A percentile compares a stretch with the other conserved stretches of the same genome.
Conservation (phyloP, 2,329 filamentous ascomycete genomes). For the Drechslerella dactyloides region DNA sequence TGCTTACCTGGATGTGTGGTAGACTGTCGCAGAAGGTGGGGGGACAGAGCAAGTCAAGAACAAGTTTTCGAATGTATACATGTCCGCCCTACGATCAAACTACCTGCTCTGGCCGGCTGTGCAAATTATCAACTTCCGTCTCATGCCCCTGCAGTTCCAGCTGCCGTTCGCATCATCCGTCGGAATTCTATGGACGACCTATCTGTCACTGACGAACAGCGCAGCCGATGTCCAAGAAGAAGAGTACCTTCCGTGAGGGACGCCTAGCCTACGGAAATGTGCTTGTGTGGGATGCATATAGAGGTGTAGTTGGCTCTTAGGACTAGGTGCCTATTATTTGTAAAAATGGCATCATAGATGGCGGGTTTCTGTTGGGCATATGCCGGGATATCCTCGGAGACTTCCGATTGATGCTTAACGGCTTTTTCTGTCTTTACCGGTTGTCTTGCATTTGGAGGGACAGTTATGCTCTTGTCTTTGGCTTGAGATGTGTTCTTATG, state of each 20-base stretch:
- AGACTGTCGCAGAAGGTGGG: constrained; percentile 86
- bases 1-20: neutral
- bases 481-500: neutral
- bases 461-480: neutral
- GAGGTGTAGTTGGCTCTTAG: neutral
- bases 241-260: constrained; percentile 31
- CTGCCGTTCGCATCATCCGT: constrained; percentile 95
- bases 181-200: constrained; percentile 97
- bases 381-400: neutral
- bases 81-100: constrained; percentile 94
- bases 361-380: neutral
- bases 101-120: constrained; percentile 94
- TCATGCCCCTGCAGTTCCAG: constrained; percentile 95
- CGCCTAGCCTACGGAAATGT: neutral
- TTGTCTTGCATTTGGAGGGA: neutral
- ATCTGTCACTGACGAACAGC: constrained; percentile 89
- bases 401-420: constrained; percentile 1
- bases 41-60: constrained; percentile 76
- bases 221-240: constrained; percentile 68
- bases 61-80: constrained; percentile 92
- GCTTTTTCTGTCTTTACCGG: constrained; percentile 3
- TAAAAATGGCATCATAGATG: constrained; percentile 27
- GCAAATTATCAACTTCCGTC: constrained; percentile 92
- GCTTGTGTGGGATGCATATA: neutral
- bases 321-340: constrained; percentile 42